These are phyloP conservation scores for Diaporthe sp. DNA, from an alignment of 2,329 filamentous ascomycete genomes.

Conservation along the genomic window DNA sequence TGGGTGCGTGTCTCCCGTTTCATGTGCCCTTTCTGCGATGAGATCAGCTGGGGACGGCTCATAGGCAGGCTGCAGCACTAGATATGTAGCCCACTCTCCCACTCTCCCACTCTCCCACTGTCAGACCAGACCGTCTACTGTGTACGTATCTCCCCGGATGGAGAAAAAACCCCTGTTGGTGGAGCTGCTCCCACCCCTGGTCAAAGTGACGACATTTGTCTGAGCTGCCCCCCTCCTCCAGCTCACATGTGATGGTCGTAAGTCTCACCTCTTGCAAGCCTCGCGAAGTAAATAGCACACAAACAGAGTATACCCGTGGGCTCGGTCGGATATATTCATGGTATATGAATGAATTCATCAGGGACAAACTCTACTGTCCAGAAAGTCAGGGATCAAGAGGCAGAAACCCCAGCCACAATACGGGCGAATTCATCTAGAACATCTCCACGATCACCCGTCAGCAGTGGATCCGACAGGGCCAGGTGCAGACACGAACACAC, in stretches of 20 bases:
- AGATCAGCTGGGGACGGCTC: not conserved
- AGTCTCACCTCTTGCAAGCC: not conserved
- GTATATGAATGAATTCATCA: too few species aligned
- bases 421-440: not conserved
- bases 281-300: not conserved
- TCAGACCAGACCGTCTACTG: not conserved
- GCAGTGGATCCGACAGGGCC: not conserved
- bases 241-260: not conserved
- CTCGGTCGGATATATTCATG: not conserved
- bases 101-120: not conserved
- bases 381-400: not conserved
- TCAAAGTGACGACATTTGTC: conserved; percentile 22
- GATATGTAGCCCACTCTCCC: not conserved
- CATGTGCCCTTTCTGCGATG: not conserved
- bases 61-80: conserved; percentile 10
- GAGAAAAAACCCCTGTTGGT: not conserved
- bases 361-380: too few species aligned
- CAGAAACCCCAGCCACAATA: too few species aligned
- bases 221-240: not conserved
- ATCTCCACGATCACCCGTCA: not conserved
- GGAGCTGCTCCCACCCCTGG: not conserved
- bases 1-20: conserved; percentile 5
- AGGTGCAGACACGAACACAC: conserved; percentile 14
- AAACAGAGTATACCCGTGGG: too few species aligned
- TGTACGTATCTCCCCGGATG: not conserved